A percentile compares a stretch with the other conserved stretches of the same genome.
These are phyloP conservation scores for Thielaviopsis cerberus DNA, from an alignment of 2,329 filamentous ascomycete genomes.

Conservation along the genomic window DNA sequence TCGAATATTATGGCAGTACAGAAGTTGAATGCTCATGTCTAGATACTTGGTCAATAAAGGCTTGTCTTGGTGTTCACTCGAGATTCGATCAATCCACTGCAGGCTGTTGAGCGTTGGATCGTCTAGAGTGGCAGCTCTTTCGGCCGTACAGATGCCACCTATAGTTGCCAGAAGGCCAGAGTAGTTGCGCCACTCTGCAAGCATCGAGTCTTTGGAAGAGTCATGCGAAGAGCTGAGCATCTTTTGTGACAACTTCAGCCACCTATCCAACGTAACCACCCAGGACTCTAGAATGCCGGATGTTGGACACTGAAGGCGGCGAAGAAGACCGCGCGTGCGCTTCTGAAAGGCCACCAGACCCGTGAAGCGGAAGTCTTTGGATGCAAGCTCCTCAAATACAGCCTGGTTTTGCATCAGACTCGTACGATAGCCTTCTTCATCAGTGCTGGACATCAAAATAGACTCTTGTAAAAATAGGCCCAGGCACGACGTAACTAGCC, in stretches of 20 bases:
- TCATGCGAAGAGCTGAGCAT: constrained; percentile 36
- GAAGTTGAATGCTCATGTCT: constrained; percentile 43
- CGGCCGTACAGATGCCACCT: constrained; percentile 45
- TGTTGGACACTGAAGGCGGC: constrained; percentile 42
- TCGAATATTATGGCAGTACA: constrained; percentile 44
- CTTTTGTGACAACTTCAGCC: constrained; percentile 45
- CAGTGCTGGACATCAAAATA: constrained; percentile 32
- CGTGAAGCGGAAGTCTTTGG: constrained; percentile 45
- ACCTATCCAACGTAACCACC: constrained; percentile 46
- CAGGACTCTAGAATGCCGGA: constrained; percentile 49
- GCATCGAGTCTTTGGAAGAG: constrained; percentile 32
- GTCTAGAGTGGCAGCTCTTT: constrained; percentile 36
- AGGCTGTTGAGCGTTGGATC: constrained; percentile 38
- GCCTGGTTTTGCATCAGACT: constrained; percentile 40
- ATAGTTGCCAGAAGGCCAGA: constrained; percentile 50
- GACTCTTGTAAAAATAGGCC: constrained; percentile 43
- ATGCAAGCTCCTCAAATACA: constrained; percentile 43
- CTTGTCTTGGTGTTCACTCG: constrained; percentile 41
- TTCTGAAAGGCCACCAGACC: constrained; percentile 54
- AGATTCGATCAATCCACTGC: constrained; percentile 45
- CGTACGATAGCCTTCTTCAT: constrained; percentile 19
- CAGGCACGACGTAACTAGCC: constrained; percentile 43
- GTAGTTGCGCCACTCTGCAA: constrained; percentile 50
- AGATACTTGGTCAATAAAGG: constrained; percentile 41
- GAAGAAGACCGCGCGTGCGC: constrained; percentile 38